phyloP scores from a whole-genome alignment of 345 rosid species.

The Rhizophora mangle region DNA sequence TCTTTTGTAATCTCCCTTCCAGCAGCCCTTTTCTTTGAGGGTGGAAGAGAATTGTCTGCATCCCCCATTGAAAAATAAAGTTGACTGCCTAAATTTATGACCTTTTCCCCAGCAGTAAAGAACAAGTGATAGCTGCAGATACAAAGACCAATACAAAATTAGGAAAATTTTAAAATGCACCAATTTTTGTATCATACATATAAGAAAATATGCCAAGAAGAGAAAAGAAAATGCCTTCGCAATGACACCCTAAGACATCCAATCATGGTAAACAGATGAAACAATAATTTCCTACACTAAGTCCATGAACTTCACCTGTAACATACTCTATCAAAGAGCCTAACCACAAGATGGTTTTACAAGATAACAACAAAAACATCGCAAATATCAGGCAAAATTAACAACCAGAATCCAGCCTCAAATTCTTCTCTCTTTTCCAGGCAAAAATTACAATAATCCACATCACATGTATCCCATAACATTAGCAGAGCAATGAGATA shows the following conservation, averaged over 20 bases:
- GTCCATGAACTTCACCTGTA: neutral
- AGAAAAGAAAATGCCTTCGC: neutral
- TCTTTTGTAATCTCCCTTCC: constrained; percentile 79
- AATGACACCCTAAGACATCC: neutral
- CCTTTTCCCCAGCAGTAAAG: neutral
- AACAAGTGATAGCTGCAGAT: constrained; percentile 9
- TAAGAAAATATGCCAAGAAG: neutral
- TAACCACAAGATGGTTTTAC: neutral
- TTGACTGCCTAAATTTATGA: neutral
- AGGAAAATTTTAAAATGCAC: no score
- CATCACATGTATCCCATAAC: neutral
- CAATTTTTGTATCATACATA: neutral
- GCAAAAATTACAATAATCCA: no score
- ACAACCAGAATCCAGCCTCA: neutral
- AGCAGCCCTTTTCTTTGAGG: constrained; percentile 98
- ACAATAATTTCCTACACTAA: neutral
- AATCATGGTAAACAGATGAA: neutral
- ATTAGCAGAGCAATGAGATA: neutral
- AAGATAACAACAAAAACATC: neutral
- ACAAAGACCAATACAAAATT: neutral
- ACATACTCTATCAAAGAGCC: neutral
- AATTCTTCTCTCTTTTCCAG: neutral
- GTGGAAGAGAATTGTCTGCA: constrained; percentile 60
- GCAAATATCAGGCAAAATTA: no score
- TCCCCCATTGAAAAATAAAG: constrained; percentile 54